Evolutionary conservation across 441 rosid species (phyloP).

Genomic region (Gossypium schwendimanii): DNA sequence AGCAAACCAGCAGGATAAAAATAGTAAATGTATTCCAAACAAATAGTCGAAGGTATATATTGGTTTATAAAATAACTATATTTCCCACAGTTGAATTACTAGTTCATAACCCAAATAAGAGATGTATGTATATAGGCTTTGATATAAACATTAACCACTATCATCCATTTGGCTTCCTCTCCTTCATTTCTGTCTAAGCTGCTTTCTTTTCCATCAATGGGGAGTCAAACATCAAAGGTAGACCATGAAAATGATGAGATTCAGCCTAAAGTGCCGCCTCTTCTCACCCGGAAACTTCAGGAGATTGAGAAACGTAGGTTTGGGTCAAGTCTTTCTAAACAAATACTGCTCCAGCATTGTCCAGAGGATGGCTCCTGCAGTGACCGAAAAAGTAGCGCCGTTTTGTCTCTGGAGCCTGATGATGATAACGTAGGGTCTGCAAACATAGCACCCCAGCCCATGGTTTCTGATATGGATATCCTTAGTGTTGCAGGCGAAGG

Average conservation of each 20-base stretch:
- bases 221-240: conserved; percentile 37
- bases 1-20: background rate
- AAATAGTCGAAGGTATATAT: background rate
- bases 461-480: background rate
- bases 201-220: conserved; percentile 32
- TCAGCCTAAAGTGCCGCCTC: conserved; percentile 28
- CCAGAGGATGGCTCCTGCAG: conserved; percentile 22
- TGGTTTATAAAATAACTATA: background rate
- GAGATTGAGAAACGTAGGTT: conserved; percentile 30
- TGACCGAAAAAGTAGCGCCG: conserved; percentile 13
- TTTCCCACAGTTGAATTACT: background rate
- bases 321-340: conserved; percentile 29
- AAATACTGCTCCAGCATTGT: conserved; percentile 42
- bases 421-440: conserved; percentile 25
- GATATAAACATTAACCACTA: background rate
- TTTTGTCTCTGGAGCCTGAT: background rate
- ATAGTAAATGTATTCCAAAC: background rate
- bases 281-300: conserved; percentile 32
- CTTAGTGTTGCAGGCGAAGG: background rate
- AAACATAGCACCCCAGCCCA: conserved; percentile 21
- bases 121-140: too few relatives aligned
- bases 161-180: background rate
- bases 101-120: background rate
- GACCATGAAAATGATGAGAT: conserved; percentile 15
- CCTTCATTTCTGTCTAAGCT: background rate